phyloP scores from a whole-genome alignment of 371 early-diverging fungal genomes.

The Circinella umbellata region DNA sequence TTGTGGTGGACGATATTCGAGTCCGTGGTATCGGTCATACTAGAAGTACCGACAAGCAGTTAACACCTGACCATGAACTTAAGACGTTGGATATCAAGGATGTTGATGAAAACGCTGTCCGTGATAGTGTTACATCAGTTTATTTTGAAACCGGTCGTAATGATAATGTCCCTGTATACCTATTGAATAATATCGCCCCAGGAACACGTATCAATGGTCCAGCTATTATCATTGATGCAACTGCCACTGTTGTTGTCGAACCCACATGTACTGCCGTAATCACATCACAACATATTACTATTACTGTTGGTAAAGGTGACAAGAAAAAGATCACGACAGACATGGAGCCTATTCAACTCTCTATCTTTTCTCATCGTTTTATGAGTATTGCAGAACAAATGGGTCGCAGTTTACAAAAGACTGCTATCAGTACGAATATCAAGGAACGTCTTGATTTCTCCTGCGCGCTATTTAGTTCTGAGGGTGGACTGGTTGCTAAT shows the following conservation, averaged over 20 bases:
- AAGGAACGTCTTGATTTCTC: constrained; percentile 96
- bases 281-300: constrained; percentile 80
- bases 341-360: constrained; percentile 85
- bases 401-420: constrained; percentile 94
- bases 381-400: constrained; percentile 99
- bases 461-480: constrained; percentile 95
- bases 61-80: constrained; percentile 52
- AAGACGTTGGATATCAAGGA: constrained; percentile 31
- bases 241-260: constrained; percentile 88
- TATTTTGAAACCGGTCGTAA: constrained; percentile 85
- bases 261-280: constrained; percentile 78
- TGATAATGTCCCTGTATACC: constrained; percentile 75
- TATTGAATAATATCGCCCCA: constrained; percentile 60
- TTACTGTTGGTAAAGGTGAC: constrained; percentile 62
- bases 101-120: constrained; percentile 28
- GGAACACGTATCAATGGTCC: constrained; percentile 85
- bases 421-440: constrained; percentile 95
- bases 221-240: constrained; percentile 87
- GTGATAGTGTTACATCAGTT: constrained; percentile 54
- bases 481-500: constrained; percentile 89
- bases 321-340: constrained; percentile 57
- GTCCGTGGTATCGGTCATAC: constrained; percentile 85
- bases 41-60: constrained; percentile 28
- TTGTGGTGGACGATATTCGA: constrained; percentile 92
- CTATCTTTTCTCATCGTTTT: constrained; percentile 94